Conservation (phyloP, 1,284 basidiomycete species). For the Leccinum huronense region DNA sequence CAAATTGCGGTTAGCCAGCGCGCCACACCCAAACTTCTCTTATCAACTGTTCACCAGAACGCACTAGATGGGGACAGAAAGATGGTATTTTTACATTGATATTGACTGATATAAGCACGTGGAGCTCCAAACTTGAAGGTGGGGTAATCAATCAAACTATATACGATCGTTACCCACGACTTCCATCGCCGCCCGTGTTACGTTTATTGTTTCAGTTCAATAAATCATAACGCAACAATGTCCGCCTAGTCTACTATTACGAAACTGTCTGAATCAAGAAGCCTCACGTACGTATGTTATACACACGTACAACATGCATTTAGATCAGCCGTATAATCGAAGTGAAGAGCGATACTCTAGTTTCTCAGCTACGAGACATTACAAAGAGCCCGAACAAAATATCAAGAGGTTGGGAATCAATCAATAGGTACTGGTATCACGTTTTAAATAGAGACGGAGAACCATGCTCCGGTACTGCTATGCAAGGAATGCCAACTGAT, state of each 20-base stretch:
- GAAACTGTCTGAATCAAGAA: not conserved
- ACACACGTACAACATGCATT: not conserved
- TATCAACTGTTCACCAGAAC: not conserved
- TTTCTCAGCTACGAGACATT: not conserved
- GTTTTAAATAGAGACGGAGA: constrained; percentile 6
- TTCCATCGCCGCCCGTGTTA: constrained; percentile 1
- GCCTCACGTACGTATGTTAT: not conserved
- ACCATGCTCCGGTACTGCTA: not conserved
- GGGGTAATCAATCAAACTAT: not conserved
- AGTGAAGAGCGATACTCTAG: not conserved
- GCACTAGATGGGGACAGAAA: not conserved
- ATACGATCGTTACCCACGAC: not conserved
- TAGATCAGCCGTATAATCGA: no score
- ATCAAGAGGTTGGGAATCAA: constrained; percentile 4
- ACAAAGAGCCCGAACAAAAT: constrained; percentile 7
- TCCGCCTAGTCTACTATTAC: not conserved
- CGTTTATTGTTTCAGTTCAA: not conserved
- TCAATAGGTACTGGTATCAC: constrained; percentile 6
- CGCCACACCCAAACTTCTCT: not conserved
- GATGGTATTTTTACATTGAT: not conserved
- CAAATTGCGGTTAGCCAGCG: not conserved
- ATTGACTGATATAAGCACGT: not conserved
- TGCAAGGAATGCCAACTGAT: constrained; percentile 3
- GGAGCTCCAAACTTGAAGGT: not conserved
- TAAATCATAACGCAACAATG: not conserved